Evolutionary conservation across 768 basidiomycete species (phyloP).

Genomic region (Lactarius quietus): DNA sequence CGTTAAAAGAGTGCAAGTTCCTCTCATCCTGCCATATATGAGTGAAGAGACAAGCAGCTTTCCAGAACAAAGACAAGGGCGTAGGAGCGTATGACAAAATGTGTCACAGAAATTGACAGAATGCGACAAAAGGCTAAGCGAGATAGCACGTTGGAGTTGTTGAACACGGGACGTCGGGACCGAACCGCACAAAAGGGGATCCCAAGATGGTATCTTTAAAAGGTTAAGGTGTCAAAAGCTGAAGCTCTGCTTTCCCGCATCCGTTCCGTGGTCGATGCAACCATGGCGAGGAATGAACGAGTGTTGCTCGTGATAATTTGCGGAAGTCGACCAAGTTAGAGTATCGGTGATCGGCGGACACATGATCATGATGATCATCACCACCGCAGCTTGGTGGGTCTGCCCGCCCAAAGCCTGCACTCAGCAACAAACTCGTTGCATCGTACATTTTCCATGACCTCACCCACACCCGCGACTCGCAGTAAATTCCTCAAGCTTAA

Average conservation of each 20-base stretch:
- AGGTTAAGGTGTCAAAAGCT: background rate
- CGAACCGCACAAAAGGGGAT: constrained; percentile 9
- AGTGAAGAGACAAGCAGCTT: constrained; percentile 15
- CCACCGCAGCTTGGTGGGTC: background rate
- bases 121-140: background rate
- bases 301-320: background rate
- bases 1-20: background rate
- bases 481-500: constrained; percentile 9
- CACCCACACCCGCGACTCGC: constrained; percentile 4
- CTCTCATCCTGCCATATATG: background rate
- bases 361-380: constrained; percentile 7
- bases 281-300: background rate
- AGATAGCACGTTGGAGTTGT: background rate
- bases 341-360: background rate
- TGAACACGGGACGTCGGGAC: background rate
- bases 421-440: background rate
- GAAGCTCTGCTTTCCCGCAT: background rate
- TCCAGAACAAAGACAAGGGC: constrained; percentile 22
- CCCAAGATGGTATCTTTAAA: constrained; percentile 20
- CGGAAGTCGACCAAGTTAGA: background rate
- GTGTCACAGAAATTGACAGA: background rate
- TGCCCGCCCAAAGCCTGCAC: background rate
- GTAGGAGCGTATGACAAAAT: background rate
- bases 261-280: background rate
- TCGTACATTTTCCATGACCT: constrained; percentile 6